Base-by-base conservation (phyloP, 805 yeast species). In the Teunomyces lycoperdinae region DNA sequence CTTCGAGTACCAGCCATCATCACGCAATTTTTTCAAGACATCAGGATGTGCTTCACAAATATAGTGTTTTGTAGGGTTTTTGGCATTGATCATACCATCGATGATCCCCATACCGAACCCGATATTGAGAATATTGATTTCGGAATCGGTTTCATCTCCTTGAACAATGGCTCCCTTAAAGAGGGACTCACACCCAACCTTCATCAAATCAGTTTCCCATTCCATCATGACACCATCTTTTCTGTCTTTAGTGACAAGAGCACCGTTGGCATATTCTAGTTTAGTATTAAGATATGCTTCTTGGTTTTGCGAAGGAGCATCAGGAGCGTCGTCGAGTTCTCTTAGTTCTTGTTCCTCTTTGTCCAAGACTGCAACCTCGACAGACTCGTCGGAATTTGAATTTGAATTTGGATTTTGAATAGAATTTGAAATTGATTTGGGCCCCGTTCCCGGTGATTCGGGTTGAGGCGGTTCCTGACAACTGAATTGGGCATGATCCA, bases 101-200 rank as follows among this genome's bases (percentile, higher is more conserved):
- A 91, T 90, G 46, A 91, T 92, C 2, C 98, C 98, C 97, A 91
- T 89, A 2, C 98, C 98, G 63, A 92, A 91, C 0, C 98, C 98
- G 34, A 91, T 87, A 58, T 91, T 91, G 32, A 92, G 70, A 2
- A 92, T 81, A 34, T 71, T 77, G 16, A 74, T 56, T 35, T 71
- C 76, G 8, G 72, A 62, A 31, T 74, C 71, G 1, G 62, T 63
- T 41, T 68, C 72, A 7, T 58, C 58, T 16, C 62, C 58, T 56
- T 20, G 24, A 20, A 68, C 44, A 6, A 58, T 63, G 9, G 68
- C 57, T 1, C 80, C 71, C 42, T 71, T 71, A 61, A 85, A 83
- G n/a, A 92, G 62, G 0, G 92, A 71, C 30, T 86, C 83, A 47
- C 95, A 85, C 0, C 96, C 96, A 11, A 84, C 74, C 45, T 76